Conservation (phyloP, 257 asterid species). For the Cynanchum wilfordii region DNA sequence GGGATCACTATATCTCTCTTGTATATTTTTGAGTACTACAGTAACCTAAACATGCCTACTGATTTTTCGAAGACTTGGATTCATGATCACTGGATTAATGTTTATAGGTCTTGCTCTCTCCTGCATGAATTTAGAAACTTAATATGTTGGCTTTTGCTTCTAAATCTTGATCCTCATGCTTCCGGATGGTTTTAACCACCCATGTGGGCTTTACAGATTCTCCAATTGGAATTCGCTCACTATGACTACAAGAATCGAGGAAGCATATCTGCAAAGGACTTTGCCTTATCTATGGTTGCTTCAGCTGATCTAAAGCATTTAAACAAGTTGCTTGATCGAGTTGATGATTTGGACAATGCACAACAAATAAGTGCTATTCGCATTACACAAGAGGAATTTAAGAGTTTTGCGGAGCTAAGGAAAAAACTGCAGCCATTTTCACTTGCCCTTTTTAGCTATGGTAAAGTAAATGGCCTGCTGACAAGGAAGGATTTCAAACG, state of each 20-base stretch:
- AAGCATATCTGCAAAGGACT: constrained; percentile 82
- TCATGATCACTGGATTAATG: neutral
- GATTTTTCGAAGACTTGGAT: neutral
- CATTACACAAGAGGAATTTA: constrained; percentile 69
- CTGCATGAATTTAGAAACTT: neutral
- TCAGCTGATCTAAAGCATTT: constrained; percentile 81
- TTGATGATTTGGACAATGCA: constrained; percentile 49
- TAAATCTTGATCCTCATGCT: neutral
- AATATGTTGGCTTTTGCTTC: neutral
- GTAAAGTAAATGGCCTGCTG: constrained; percentile 63
- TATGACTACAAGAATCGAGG: constrained; percentile 74
- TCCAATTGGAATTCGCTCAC: constrained; percentile 75
- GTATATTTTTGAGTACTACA: neutral
- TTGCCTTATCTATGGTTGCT: constrained; percentile 82
- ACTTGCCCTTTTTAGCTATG: constrained; percentile 73
- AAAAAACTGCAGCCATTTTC: constrained; percentile 69
- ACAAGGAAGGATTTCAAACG: constrained; percentile 69
- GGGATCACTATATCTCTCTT: too few species aligned
- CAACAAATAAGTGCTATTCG: constrained; percentile 43
- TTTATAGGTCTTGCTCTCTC: neutral
- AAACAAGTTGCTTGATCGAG: constrained; percentile 60
- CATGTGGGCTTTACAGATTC: constrained; percentile 39
- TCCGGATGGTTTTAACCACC: neutral
- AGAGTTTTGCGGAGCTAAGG: constrained; percentile 61
- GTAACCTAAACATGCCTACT: neutral